Conservation (phyloP, 345 rosid genomes). For the Microthlaspi erraticum region DNA sequence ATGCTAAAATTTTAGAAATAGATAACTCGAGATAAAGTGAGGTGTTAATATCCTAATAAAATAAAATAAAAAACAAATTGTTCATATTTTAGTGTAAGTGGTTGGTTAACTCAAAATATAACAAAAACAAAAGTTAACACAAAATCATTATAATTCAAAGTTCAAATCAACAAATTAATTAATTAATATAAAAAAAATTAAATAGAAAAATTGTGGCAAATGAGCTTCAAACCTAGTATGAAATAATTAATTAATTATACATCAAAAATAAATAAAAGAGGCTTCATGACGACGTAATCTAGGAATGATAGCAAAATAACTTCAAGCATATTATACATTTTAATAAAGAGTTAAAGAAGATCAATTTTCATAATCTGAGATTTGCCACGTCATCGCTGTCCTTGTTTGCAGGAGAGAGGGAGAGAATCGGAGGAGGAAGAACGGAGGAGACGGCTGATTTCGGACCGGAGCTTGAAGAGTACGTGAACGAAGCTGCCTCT, state of each 20-base stretch:
- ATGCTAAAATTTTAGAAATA: too few species aligned
- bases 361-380: background rate
- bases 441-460: conserved; percentile 53
- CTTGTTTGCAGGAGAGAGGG: conserved; percentile 31
- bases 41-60: too few species aligned
- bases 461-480: conserved; percentile 61
- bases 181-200: too few species aligned
- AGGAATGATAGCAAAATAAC: conserved; percentile 12
- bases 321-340: conserved; percentile 13
- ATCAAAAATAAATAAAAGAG: background rate
- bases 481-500: conserved; percentile 70
- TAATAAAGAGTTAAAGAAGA: conserved; percentile 6
- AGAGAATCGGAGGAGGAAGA: conserved; percentile 53
- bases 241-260: conserved; percentile 34
- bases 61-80: too few species aligned
- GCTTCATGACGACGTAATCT: background rate
- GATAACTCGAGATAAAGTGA: too few species aligned
- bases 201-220: too few species aligned
- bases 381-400: conserved; percentile 33
- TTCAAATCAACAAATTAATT: too few species aligned
- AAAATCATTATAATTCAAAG: too few species aligned
- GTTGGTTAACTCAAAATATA: too few species aligned
- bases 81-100: too few species aligned
- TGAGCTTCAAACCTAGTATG: too few species aligned
- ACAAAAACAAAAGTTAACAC: too few species aligned